These are phyloP conservation scores for Sphagnum fallax DNA, from an alignment of 228 moss, liverwort and hornwort species.

Conservation along the genomic window DNA sequence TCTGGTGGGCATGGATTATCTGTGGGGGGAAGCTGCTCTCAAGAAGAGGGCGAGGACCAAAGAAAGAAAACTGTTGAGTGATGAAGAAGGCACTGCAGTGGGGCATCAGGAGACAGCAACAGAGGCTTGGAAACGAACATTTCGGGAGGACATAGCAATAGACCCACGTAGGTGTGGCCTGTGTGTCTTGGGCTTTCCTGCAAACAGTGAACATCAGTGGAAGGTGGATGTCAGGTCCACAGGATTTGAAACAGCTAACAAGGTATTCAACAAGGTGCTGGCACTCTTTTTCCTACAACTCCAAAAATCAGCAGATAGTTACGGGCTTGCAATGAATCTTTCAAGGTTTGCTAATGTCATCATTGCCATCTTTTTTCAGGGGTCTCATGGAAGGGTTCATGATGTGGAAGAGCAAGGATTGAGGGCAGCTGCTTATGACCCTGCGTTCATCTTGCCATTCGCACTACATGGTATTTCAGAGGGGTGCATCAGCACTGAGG, in stretches of 20 bases:
- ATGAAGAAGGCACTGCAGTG: conserved; percentile 17
- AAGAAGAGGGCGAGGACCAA: conserved; percentile 51
- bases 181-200: conserved; percentile 65
- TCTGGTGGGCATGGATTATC: conserved; percentile 72
- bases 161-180: conserved; percentile 92
- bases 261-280: conserved; percentile 15
- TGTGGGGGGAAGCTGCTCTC: conserved; percentile 94
- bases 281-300: background rate
- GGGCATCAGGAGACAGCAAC: conserved; percentile 26
- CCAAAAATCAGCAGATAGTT: too few relatives aligned
- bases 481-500: conserved; percentile 70
- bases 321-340: background rate
- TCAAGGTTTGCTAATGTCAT: background rate
- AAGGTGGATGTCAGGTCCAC: conserved; percentile 19
- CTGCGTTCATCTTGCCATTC: conserved; percentile 79
- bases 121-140: conserved; percentile 62
- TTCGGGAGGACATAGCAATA: conserved; percentile 69
- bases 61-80: conserved; percentile 12
- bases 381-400: conserved; percentile 11
- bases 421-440: conserved; percentile 75
- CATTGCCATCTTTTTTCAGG: conserved; percentile 17
- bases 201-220: conserved; percentile 10
- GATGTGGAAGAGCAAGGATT: conserved; percentile 30
- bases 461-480: conserved; percentile 67
- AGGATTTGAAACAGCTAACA: conserved; percentile 22